These are phyloP conservation scores for Penicillium atrosanguineum DNA, from an alignment of 495 filamentous ascomycete species.

Conservation along the genomic window DNA sequence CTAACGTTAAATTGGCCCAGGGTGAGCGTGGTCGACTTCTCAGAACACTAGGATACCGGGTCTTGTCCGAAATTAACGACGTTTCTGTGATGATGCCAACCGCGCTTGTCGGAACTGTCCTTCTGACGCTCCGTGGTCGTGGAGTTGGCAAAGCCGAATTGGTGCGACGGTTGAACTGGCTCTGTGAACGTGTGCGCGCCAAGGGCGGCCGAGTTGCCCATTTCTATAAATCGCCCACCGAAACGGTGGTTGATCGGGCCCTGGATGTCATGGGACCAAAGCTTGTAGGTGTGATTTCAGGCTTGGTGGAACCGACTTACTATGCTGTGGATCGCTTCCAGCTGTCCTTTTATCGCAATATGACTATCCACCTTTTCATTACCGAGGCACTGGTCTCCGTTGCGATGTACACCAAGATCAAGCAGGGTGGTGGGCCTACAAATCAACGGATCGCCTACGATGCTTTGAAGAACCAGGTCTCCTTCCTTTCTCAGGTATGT, in stretches of 20 bases:
- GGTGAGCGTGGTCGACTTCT: constrained; percentile 62
- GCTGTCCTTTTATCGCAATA: constrained; percentile 95
- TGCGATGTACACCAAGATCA: constrained; percentile 85
- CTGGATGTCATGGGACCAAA: constrained; percentile 87
- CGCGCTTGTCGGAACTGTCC: constrained; percentile 87
- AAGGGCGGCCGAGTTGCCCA: constrained; percentile 92
- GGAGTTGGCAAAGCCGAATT: constrained; percentile 88
- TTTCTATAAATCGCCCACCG: constrained; percentile 76
- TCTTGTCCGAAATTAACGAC: constrained; percentile 89
- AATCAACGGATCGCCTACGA: constrained; percentile 75
- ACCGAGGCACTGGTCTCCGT: constrained; percentile 84
- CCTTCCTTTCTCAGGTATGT: constrained; percentile 74
- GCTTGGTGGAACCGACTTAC: constrained; percentile 82
- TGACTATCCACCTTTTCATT: constrained; percentile 98
- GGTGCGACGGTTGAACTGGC: constrained; percentile 85
- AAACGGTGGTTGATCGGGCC: constrained; percentile 81
- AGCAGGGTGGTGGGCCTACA: constrained; percentile 78
- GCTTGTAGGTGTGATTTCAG: constrained; percentile 75
- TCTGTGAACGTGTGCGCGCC: constrained; percentile 73
- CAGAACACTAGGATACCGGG: constrained; percentile 82
- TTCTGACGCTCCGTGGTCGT: constrained; percentile 86
- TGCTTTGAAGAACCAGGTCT: constrained; percentile 70
- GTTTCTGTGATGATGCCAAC: constrained; percentile 98
- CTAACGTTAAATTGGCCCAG: constrained; percentile 40
- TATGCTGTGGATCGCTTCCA: constrained; percentile 96